Evolutionary conservation across 208 protist genomes (phyloP).

Genomic region (Acanthamoeba divionensis): DNA sequence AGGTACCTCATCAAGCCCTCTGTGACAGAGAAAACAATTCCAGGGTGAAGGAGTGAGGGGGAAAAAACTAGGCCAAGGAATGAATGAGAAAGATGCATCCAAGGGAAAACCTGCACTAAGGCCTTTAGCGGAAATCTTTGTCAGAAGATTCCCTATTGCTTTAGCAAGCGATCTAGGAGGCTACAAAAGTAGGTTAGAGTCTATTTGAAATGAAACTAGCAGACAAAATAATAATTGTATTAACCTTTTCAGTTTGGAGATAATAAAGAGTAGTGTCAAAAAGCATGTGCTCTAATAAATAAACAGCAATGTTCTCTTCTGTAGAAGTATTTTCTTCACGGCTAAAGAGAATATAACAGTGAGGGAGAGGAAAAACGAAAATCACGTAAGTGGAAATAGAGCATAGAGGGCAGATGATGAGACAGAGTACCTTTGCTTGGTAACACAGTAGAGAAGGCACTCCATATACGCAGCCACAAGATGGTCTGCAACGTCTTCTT

Average conservation of each 20-base stretch:
- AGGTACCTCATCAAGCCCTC: too few species aligned
- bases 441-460: conserved; percentile 33
- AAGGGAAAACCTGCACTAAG: too few species aligned
- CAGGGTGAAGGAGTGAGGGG: too few species aligned
- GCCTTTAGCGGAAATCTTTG: neutral
- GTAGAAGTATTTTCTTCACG: too few species aligned
- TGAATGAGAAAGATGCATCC: too few species aligned
- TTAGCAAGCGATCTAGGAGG: neutral
- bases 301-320: neutral
- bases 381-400: neutral
- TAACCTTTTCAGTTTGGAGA: conserved; percentile 22
- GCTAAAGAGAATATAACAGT: too few species aligned
- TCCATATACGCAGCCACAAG: conserved; percentile 38
- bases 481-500: neutral
- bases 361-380: too few species aligned
- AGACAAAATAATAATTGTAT: neutral
- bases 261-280: conserved; percentile 19
- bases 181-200: neutral
- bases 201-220: too few species aligned
- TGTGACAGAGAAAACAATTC: too few species aligned
- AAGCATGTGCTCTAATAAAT: neutral
- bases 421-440: neutral
- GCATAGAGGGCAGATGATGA: neutral
- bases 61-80: too few species aligned
- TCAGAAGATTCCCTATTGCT: neutral